Percentiles rank a stretch among this genome's conserved stretches.
phyloP scores from a whole-genome alignment of 2,329 filamentous ascomycete species.

The Chaetomium strumarium region DNA sequence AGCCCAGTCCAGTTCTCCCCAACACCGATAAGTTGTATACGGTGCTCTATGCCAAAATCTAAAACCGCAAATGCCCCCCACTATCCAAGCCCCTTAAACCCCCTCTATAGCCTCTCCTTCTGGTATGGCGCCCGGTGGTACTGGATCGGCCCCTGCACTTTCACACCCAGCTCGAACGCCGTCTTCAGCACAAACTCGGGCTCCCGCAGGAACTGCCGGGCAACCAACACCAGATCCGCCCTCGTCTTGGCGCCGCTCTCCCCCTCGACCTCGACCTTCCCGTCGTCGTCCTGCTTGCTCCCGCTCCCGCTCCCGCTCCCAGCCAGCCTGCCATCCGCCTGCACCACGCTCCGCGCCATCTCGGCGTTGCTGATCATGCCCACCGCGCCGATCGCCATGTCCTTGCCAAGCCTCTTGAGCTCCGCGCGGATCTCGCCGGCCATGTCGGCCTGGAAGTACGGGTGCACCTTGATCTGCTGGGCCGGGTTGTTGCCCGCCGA shows the following conservation, averaged over 20 bases:
- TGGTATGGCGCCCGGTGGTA: slow-evolving; percentile 36
- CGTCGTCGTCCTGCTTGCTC: no score
- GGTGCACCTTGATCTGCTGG: slow-evolving; percentile 55
- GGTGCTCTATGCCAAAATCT: not conserved
- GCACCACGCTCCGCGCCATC: slow-evolving; percentile 56
- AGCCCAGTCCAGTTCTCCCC: no score
- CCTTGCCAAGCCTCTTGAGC: slow-evolving; percentile 41
- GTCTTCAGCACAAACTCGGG: slow-evolving; percentile 69
- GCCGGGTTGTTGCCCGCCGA: slow-evolving; percentile 62
- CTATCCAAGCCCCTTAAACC: not conserved
- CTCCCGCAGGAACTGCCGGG: slow-evolving; percentile 74
- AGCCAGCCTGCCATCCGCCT: slow-evolving; percentile 29
- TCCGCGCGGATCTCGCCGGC: slow-evolving; percentile 66
- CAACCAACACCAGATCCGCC: slow-evolving; percentile 68
- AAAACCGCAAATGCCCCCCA: not conserved
- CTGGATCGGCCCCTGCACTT: slow-evolving; percentile 68
- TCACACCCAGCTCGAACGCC: slow-evolving; percentile 65
- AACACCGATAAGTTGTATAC: no score
- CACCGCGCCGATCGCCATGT: slow-evolving; percentile 65
- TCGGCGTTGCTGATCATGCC: slow-evolving; percentile 66
- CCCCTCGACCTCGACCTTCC: slow-evolving; percentile 35
- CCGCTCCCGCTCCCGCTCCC: no score
- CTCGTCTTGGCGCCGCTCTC: slow-evolving; percentile 36
- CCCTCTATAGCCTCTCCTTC: slow-evolving; percentile 7
- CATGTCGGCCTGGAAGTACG: slow-evolving; percentile 69